Percentiles rank a stretch among this genome's conserved stretches.
Evolutionary conservation across 31 red algal genomes (phyloP).

Genomic region (Porphyra umbilicalis): DNA sequence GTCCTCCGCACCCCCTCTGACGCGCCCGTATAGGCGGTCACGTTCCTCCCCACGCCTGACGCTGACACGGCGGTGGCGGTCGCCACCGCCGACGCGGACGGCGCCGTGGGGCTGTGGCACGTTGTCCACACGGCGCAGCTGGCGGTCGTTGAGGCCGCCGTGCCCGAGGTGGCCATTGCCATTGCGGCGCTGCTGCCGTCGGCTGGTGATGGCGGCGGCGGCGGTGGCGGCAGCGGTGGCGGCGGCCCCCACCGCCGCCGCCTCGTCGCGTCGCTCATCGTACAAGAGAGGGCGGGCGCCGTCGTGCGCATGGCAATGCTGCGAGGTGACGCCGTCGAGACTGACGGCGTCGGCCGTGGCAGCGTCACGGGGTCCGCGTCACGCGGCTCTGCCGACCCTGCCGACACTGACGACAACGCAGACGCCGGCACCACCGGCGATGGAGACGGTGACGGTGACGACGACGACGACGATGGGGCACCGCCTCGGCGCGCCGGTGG

Average conservation of each 20-base stretch:
- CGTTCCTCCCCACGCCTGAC: not conserved
- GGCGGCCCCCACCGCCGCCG: not conserved
- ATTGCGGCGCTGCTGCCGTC: not conserved
- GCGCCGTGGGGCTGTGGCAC: not conserved
- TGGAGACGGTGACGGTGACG: not conserved
- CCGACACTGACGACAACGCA: not conserved
- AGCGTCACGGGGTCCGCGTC: no score
- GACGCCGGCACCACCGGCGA: not conserved
- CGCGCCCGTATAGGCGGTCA: not conserved
- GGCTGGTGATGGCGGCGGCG: not conserved
- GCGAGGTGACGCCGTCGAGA: not conserved
- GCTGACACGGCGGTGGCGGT: not conserved
- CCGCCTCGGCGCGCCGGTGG: not conserved
- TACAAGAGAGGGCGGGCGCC: not conserved
- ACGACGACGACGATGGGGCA: not conserved
- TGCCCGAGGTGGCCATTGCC: not conserved
- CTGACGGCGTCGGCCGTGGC: no score
- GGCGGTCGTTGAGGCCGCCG: not conserved
- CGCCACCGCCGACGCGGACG: not conserved
- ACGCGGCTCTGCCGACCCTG: no score
- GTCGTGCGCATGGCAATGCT: not conserved
- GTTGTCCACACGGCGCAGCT: not conserved
- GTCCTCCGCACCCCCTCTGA: not conserved
- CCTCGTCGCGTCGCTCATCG: not conserved
- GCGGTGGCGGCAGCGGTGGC: not conserved